Evolutionary conservation across 371 early-diverging fungal genomes (phyloP).

Genomic region (Mucor plumbeus): DNA sequence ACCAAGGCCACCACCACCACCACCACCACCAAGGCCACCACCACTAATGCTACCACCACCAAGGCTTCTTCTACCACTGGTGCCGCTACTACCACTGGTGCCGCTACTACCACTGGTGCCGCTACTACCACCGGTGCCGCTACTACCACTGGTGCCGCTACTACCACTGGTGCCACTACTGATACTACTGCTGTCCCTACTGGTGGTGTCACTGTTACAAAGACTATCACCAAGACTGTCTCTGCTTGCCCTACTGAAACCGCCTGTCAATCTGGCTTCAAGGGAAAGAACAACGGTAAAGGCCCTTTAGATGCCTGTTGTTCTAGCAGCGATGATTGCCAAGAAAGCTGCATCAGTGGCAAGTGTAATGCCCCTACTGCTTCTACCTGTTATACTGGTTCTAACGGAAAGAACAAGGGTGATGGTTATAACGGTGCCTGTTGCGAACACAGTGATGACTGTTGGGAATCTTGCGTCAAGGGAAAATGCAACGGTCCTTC

Average conservation of each 20-base stretch:
- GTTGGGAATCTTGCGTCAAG: slow-evolving; percentile 14
- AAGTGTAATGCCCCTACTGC: slow-evolving; percentile 11
- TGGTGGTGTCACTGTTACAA: slow-evolving; percentile 4
- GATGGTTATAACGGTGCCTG: slow-evolving; percentile 18
- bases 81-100: neutral
- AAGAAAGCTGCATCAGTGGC: slow-evolving; percentile 21
- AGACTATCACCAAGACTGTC: slow-evolving; percentile 10
- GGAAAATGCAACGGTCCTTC: slow-evolving; percentile 14
- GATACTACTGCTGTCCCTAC: slow-evolving; percentile 1
- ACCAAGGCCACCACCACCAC: slow-evolving; percentile 9
- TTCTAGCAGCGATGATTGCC: slow-evolving; percentile 14
- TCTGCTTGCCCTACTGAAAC: slow-evolving; percentile 7
- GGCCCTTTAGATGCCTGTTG: slow-evolving; percentile 14
- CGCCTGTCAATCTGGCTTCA: slow-evolving; percentile 13
- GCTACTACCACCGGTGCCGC: slow-evolving; percentile 4
- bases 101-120: neutral
- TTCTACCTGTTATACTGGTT: slow-evolving; percentile 14
- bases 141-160: neutral
- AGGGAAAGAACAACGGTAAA: slow-evolving; percentile 11
- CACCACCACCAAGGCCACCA: neutral
- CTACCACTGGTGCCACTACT: slow-evolving; percentile 4
- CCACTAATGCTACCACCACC: neutral
- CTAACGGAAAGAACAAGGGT: slow-evolving; percentile 14
- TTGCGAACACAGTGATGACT: slow-evolving; percentile 17
- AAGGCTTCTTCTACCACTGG: neutral